phyloP scores from a whole-genome alignment of 2,329 filamentous ascomycete species.

The Stachybotrys chlorohalonatus region DNA sequence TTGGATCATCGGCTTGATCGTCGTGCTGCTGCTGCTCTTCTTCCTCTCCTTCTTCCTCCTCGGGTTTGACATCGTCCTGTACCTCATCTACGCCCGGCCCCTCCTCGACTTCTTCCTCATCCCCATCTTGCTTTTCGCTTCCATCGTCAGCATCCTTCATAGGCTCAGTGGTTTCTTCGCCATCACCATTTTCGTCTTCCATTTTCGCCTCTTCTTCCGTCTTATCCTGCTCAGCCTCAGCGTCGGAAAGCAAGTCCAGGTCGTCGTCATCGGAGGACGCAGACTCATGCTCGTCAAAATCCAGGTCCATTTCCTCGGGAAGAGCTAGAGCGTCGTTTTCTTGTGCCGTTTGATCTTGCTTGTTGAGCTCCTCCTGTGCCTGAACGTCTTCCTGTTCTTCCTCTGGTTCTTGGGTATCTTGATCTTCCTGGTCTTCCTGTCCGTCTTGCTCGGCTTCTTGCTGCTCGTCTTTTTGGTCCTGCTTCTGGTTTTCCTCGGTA shows the following conservation, averaged over 20 bases:
- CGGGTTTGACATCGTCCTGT: conserved; percentile 31
- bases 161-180: conserved; percentile 26
- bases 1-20: conserved; percentile 22
- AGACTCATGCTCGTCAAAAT: conserved; percentile 60
- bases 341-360: conserved; percentile 65
- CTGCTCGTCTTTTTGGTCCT: conserved; percentile 29
- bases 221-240: conserved; percentile 34
- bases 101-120: conserved; percentile 44
- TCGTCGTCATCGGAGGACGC: conserved; percentile 47
- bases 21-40: conserved; percentile 41
- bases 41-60: conserved; percentile 43
- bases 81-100: conserved; percentile 30
- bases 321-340: conserved; percentile 76
- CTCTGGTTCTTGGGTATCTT: conserved; percentile 47
- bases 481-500: conserved; percentile 48
- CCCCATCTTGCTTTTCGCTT: conserved; percentile 45
- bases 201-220: conserved; percentile 29
- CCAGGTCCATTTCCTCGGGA: conserved; percentile 81
- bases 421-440: conserved; percentile 31
- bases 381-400: conserved; percentile 49
- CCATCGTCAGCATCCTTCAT: conserved; percentile 27
- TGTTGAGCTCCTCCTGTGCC: conserved; percentile 46
- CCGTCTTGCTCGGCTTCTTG: conserved; percentile 23
- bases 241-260: conserved; percentile 48
- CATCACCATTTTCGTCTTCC: conserved; percentile 23